These are phyloP conservation scores for Gossypium australe DNA, from an alignment of 345 rosid species.

Conservation along the genomic window DNA sequence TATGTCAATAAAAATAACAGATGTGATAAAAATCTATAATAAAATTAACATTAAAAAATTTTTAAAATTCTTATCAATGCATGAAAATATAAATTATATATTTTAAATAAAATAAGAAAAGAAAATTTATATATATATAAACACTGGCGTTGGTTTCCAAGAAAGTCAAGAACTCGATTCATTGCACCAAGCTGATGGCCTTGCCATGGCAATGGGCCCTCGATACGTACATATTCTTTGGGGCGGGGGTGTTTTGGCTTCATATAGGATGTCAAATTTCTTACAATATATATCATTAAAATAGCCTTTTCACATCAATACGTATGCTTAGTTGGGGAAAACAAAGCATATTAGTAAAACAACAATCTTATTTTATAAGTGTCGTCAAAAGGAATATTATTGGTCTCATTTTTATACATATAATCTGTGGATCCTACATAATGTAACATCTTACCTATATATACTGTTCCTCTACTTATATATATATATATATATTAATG, in stretches of 20 bases:
- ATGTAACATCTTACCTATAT: slow-evolving; percentile 7
- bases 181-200: too few relatives aligned
- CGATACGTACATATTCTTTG: too few relatives aligned
- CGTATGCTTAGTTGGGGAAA: slow-evolving; percentile 22
- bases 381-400: slow-evolving; percentile 16
- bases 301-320: slow-evolving; percentile 20
- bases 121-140: too few relatives aligned
- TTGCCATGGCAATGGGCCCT: too few relatives aligned
- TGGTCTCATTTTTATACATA: not conserved
- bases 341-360: not conserved
- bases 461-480: not conserved
- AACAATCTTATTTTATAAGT: slow-evolving; percentile 7
- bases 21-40: too few relatives aligned
- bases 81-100: too few relatives aligned
- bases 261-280: slow-evolving; percentile 1
- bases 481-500: not conserved
- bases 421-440: slow-evolving; percentile 2
- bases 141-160: slow-evolving; percentile 14
- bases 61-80: too few relatives aligned
- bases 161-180: not conserved
- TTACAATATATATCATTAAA: not conserved
- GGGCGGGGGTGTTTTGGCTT: not conserved
- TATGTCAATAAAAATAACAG: fast-evolving
- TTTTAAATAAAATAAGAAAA: too few relatives aligned
- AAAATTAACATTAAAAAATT: too few relatives aligned